A percentile compares a stretch with the other conserved stretches of the same genome.
Conservation (phyloP, 768 basidiomycete species). For the Kwoniella sp. region DNA sequence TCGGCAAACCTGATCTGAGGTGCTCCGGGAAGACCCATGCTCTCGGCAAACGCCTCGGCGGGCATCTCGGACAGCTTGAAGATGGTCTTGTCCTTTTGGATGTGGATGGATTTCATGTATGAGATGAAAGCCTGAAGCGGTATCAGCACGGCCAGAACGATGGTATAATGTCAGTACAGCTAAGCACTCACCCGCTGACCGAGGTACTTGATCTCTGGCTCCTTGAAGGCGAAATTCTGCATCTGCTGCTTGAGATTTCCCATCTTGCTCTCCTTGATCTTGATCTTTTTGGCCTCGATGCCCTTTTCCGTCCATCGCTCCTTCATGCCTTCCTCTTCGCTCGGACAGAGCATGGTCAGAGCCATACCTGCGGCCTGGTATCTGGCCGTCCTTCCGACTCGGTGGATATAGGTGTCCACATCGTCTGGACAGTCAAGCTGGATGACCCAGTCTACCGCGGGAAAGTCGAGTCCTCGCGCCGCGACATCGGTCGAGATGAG, state of each 20-base stretch:
- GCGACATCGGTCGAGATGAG: slow-evolving; percentile 95
- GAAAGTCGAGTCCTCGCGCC: slow-evolving; percentile 93
- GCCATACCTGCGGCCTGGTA: slow-evolving; percentile 87
- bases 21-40: slow-evolving; percentile 85
- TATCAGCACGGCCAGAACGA: no score
- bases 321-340: slow-evolving; percentile 89
- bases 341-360: slow-evolving; percentile 74
- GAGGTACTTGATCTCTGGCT: slow-evolving; percentile 94
- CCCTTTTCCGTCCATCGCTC: slow-evolving; percentile 66
- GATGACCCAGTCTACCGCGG: slow-evolving; percentile 91
- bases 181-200: slow-evolving; percentile 70
- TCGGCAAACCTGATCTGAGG: slow-evolving; percentile 89
- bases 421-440: slow-evolving; percentile 96
- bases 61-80: slow-evolving; percentile 84
- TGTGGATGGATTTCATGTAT: slow-evolving; percentile 83
- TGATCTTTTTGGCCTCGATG: slow-evolving; percentile 67
- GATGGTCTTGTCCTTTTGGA: slow-evolving; percentile 89
- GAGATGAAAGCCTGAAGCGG: slow-evolving; percentile 94
- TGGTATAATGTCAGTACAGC: no score
- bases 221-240: slow-evolving; percentile 88
- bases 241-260: slow-evolving; percentile 78
- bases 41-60: slow-evolving; percentile 75
- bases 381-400: slow-evolving; percentile 89
- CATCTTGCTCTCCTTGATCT: slow-evolving; percentile 81
- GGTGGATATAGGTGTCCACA: slow-evolving; percentile 94